Conservation (phyloP, 208 protist species). For the Vickermania spadyakhi region DNA sequence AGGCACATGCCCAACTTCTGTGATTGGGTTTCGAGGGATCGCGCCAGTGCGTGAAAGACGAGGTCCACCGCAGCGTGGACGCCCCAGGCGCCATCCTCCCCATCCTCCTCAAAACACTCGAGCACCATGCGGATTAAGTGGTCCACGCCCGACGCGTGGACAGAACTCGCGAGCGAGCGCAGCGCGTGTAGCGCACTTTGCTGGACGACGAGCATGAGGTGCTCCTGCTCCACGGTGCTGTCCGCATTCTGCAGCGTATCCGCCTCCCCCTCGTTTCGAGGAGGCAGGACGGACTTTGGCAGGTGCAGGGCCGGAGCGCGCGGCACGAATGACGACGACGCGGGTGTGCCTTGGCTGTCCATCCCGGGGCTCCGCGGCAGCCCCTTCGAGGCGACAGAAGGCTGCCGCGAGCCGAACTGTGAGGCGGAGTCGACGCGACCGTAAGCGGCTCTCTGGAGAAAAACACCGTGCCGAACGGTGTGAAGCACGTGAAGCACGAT, state of each 20-base stretch:
- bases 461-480: neutral
- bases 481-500: neutral
- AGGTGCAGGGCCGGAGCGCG: too few relatives aligned
- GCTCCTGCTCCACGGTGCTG: conserved; percentile 21
- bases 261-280: neutral
- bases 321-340: neutral
- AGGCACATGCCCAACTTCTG: conserved; percentile 56
- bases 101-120: conserved; percentile 29
- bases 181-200: conserved; percentile 37
- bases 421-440: too few relatives aligned
- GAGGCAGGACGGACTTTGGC: neutral
- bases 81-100: conserved; percentile 25
- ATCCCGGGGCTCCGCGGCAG: neutral
- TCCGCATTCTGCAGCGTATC: conserved; percentile 18
- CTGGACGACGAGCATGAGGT: conserved; percentile 22
- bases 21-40: conserved; percentile 44
- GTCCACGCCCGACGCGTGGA: conserved; percentile 39
- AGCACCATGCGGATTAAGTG: conserved; percentile 28
- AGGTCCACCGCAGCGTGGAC: conserved; percentile 27
- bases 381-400: too few relatives aligned
- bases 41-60: conserved; percentile 39
- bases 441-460: neutral
- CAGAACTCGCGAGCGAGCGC: conserved; percentile 41
- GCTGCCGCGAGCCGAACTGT: too few relatives aligned
- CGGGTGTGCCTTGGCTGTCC: neutral